Percentiles rank a stretch among this genome's conserved stretches.
Evolutionary conservation across 148 eudicot species (phyloP).

Genomic region (Amaranthus cruentus): DNA sequence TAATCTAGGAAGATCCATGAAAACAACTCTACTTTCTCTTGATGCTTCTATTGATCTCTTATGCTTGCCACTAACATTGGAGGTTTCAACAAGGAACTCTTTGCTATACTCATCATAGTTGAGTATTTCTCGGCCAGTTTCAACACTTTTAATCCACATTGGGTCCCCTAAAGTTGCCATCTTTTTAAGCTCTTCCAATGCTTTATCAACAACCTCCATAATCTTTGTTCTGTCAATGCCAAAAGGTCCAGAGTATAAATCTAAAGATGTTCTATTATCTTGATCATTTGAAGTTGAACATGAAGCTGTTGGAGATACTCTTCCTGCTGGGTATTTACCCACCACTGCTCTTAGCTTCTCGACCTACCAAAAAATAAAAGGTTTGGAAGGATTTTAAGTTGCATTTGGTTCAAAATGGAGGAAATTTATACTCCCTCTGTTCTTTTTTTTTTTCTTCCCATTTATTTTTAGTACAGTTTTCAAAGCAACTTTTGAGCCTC

Average conservation of each 20-base stretch:
- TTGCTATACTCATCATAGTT: conserved; percentile 76
- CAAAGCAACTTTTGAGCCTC: too few relatives aligned
- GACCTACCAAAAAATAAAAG: conserved; percentile 38
- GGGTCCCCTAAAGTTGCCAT: conserved; percentile 84
- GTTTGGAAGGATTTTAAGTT: too few relatives aligned
- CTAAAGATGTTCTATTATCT: conserved; percentile 56
- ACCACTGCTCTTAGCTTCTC: conserved; percentile 63
- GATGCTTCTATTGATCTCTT: conserved; percentile 82
- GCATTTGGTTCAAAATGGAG: not conserved
- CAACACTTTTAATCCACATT: conserved; percentile 72
- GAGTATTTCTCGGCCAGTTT: conserved; percentile 80
- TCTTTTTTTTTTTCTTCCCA: too few relatives aligned
- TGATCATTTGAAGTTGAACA: conserved; percentile 50
- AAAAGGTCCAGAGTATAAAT: conserved; percentile 53
- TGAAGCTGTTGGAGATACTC: conserved; percentile 54
- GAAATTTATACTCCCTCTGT: too few relatives aligned
- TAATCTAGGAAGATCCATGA: conserved; percentile 71
- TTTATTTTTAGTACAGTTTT: too few relatives aligned
- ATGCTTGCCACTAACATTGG: conserved; percentile 26
- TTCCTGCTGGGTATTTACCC: conserved; percentile 46
- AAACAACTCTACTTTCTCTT: conserved; percentile 66
- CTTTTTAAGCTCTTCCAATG: conserved; percentile 59
- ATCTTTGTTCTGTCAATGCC: conserved; percentile 70
- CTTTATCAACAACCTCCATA: conserved; percentile 45
- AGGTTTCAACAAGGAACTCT: conserved; percentile 41